Percentiles rank a stretch among this genome's conserved stretches.
phyloP scores from a whole-genome alignment of 305 asterid species.

The Rubia tinctorum region DNA sequence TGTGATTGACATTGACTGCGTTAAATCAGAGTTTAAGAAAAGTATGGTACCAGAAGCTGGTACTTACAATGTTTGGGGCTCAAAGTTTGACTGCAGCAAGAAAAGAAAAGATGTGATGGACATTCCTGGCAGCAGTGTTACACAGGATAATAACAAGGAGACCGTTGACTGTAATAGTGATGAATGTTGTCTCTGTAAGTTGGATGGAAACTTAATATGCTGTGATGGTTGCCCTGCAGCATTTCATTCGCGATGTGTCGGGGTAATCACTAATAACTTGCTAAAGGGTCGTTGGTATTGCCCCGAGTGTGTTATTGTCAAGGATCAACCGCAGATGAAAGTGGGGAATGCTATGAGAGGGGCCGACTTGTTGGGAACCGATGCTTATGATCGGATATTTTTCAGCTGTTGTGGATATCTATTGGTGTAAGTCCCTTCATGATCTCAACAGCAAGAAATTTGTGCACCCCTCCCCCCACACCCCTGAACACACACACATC shows the following conservation, averaged over 20 bases:
- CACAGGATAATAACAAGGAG: slow-evolving; percentile 59
- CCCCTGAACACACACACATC: too few species aligned
- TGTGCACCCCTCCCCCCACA: neutral
- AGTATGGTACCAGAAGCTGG: slow-evolving; percentile 42
- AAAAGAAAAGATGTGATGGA: slow-evolving; percentile 53
- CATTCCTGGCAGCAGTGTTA: slow-evolving; percentile 52
- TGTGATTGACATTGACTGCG: slow-evolving; percentile 62
- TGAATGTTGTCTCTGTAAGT: slow-evolving; percentile 89
- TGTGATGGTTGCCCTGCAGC: slow-evolving; percentile 99
- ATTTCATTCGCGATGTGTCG: slow-evolving; percentile 87
- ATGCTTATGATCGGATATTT: slow-evolving; percentile 63
- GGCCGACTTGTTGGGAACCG: slow-evolving; percentile 70
- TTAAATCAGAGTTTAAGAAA: slow-evolving; percentile 63
- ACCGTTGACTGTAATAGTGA: slow-evolving; percentile 69
- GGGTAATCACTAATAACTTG: slow-evolving; percentile 67
- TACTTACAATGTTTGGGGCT: slow-evolving; percentile 42
- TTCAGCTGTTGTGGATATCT: slow-evolving; percentile 86
- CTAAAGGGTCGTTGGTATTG: slow-evolving; percentile 98
- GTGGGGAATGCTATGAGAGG: slow-evolving; percentile 63
- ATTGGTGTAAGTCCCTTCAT: slow-evolving; percentile 69
- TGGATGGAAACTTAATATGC: slow-evolving; percentile 91
- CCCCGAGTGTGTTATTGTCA: slow-evolving; percentile 82
- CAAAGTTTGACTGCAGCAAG: slow-evolving; percentile 45
- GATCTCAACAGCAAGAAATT: neutral
- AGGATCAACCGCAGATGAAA: slow-evolving; percentile 60